These are phyloP conservation scores for Coemansia sp. DNA, from an alignment of 192 early-diverging fungal genomes.

Conservation along the genomic window DNA sequence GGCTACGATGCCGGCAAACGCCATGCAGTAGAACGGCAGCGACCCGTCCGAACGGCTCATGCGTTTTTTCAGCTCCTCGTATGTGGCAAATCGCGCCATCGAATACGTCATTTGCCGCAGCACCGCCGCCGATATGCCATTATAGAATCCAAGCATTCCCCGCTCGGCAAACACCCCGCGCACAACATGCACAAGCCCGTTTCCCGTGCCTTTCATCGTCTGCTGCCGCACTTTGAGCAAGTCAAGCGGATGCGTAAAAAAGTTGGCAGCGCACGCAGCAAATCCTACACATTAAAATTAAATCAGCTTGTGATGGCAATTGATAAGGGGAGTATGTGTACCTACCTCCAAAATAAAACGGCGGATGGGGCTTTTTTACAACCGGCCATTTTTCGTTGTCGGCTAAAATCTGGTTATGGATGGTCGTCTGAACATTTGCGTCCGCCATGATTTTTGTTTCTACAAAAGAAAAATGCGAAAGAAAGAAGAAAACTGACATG, in stretches of 20 bases:
- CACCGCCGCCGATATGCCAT: constrained; percentile 69
- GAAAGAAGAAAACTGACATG: constrained; percentile 3
- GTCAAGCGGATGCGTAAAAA: constrained; percentile 81
- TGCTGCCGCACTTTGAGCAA: constrained; percentile 90
- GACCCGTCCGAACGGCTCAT: constrained; percentile 51
- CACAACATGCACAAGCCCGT: constrained; percentile 62
- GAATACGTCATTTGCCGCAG: constrained; percentile 80
- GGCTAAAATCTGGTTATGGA: neutral
- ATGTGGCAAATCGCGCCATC: constrained; percentile 74
- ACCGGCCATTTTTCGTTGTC: constrained; percentile 25
- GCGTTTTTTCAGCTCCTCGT: constrained; percentile 67
- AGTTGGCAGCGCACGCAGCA: constrained; percentile 52
- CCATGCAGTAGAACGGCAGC: constrained; percentile 51
- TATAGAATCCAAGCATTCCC: constrained; percentile 64
- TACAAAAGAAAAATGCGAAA: constrained; percentile 4
- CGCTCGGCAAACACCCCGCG: constrained; percentile 70
- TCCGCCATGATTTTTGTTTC: constrained; percentile 9
- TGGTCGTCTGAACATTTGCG: neutral
- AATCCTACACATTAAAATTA: constrained; percentile 30
- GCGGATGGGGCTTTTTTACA: constrained; percentile 45
- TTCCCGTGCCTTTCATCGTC: constrained; percentile 63
- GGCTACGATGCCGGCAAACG: constrained; percentile 32
- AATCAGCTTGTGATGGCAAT: neutral
- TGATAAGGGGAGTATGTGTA: neutral
- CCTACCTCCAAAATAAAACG: constrained; percentile 50